Conservation (phyloP, 1,139 yeast genomes). For the Pichia terricola region DNA sequence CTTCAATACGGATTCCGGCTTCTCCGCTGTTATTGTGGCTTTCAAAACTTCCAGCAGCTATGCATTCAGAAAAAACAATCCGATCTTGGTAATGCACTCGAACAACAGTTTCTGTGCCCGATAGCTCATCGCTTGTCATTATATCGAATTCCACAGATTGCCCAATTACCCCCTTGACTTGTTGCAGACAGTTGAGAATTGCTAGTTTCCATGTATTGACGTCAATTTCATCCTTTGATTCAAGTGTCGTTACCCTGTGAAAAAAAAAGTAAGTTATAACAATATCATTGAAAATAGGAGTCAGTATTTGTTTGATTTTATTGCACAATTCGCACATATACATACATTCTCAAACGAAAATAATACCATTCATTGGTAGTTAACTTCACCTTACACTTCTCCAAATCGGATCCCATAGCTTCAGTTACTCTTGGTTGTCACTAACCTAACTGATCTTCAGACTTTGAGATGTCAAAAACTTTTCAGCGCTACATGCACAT, state of each 20-base stretch:
- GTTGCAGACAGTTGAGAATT: conserved; percentile 27
- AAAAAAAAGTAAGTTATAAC: not conserved
- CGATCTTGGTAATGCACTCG: conserved; percentile 20
- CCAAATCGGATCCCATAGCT: too few species aligned
- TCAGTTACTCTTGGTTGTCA: too few species aligned
- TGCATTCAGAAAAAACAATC: conserved; percentile 13
- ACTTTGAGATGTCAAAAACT: too few species aligned
- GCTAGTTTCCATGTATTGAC: conserved; percentile 34
- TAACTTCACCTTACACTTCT: too few species aligned
- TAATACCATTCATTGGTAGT: too few species aligned
- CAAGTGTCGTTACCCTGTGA: conserved; percentile 1
- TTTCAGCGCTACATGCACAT: too few species aligned
- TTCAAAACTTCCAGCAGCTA: conserved; percentile 19
- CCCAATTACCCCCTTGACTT: conserved; percentile 33
- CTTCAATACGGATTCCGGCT: conserved; percentile 19
- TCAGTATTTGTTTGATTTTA: too few species aligned
- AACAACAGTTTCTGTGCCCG: conserved; percentile 11
- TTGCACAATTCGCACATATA: too few species aligned
- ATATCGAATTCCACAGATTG: conserved; percentile 34
- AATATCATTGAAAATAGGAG: too few species aligned
- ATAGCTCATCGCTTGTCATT: conserved; percentile 13
- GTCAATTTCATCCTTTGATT: conserved; percentile 20
- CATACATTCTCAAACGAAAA: not conserved
- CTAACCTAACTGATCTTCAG: too few species aligned
- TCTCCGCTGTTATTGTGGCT: conserved; percentile 19